Conservation (phyloP, 1,139 yeast species). For the Protomyces lactucae-debilis region DNA sequence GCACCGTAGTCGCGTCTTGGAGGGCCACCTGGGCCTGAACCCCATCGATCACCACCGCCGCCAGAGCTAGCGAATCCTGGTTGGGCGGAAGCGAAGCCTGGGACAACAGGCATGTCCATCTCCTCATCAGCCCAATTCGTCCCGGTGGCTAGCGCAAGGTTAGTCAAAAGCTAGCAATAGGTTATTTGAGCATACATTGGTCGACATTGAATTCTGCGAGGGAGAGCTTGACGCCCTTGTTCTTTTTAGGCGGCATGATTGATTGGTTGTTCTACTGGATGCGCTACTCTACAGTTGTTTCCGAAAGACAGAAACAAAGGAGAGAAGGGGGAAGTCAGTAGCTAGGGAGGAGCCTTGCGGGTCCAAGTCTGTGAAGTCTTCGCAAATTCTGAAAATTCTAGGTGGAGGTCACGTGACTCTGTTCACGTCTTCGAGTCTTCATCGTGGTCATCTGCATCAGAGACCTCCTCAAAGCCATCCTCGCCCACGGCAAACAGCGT, state of each 20-base stretch:
- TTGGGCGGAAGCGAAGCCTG: slow-evolving; percentile 25
- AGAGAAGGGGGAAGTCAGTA: too few species aligned
- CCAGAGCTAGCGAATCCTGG: slow-evolving; percentile 23
- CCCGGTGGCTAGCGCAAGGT: neutral
- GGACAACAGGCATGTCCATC: slow-evolving; percentile 17
- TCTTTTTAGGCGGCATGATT: slow-evolving; percentile 24
- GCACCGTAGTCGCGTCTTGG: neutral
- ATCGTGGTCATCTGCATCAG: neutral
- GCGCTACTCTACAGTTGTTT: too few species aligned
- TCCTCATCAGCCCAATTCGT: slow-evolving; percentile 25
- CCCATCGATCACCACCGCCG: slow-evolving; percentile 13
- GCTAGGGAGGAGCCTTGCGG: too few species aligned
- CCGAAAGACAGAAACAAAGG: too few species aligned
- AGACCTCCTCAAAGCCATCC: neutral
- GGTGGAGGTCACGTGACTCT: too few species aligned
- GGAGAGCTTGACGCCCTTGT: slow-evolving; percentile 26
- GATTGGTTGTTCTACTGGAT: neutral
- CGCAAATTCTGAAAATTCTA: too few species aligned
- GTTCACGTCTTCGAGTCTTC: too few species aligned
- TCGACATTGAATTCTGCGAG: slow-evolving; percentile 24
- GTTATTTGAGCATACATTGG: neutral
- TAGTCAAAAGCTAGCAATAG: neutral
- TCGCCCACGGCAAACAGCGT: neutral
- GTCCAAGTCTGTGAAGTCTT: too few species aligned
- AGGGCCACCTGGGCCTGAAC: slow-evolving; percentile 4